A percentile compares a stretch with the other conserved stretches of the same genome.
These are phyloP conservation scores for Gossypium laxum DNA, from an alignment of 441 rosid species.

Conservation along the genomic window DNA sequence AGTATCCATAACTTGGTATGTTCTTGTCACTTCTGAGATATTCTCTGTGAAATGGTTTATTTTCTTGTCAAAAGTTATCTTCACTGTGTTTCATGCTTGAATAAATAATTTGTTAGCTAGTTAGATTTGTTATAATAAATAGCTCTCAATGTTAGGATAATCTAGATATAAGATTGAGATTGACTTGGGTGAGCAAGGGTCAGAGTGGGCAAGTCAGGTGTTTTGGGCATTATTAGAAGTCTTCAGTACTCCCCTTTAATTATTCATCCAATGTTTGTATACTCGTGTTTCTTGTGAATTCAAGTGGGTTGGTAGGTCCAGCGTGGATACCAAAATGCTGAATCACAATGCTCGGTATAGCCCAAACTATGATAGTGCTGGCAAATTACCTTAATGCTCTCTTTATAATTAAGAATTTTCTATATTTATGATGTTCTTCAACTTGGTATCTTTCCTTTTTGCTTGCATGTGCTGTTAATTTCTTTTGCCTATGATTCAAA, in stretches of 20 bases:
- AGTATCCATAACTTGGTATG: constrained; percentile 55
- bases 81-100: not conserved
- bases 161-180: constrained; percentile 7
- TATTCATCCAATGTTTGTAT: not conserved
- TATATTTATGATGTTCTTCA: not conserved
- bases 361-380: not conserved
- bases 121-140: constrained; percentile 6
- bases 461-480: not conserved
- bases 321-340: not conserved
- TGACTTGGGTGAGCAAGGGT: constrained; percentile 1
- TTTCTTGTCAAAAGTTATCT: not conserved
- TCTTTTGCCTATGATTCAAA: not conserved
- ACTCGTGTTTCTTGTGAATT: not conserved
- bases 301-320: not conserved
- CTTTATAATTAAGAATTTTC: not conserved
- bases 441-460: not conserved
- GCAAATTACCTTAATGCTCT: constrained; percentile 4
- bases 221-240: not conserved
- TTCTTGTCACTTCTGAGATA: constrained; percentile 9
- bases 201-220: not conserved
- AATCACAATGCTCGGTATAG: not conserved
- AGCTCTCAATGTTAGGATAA: not conserved
- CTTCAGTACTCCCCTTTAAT: not conserved
- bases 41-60: constrained; percentile 1
- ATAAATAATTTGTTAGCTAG: constrained; percentile 2